phyloP scores from a whole-genome alignment of 2,329 filamentous ascomycete genomes.

The Cladosporium sp. region DNA sequence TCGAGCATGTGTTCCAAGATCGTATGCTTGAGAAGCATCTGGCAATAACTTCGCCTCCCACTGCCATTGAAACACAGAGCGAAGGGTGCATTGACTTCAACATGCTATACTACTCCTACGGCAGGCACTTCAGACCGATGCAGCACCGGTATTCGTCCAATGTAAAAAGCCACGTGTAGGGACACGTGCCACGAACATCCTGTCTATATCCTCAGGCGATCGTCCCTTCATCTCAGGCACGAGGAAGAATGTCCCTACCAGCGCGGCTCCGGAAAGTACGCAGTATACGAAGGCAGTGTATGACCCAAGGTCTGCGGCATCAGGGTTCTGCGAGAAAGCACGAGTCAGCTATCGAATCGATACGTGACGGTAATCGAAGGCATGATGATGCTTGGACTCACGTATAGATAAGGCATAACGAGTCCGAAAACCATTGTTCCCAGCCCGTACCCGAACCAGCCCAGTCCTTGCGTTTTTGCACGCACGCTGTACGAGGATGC shows the following conservation, averaged over 20 bases:
- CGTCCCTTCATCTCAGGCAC: slow-evolving; percentile 54
- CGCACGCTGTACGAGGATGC: slow-evolving; percentile 43
- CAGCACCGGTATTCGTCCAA: background rate
- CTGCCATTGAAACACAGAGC: too few relatives aligned
- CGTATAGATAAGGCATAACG: slow-evolving; percentile 49
- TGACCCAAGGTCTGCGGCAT: slow-evolving; percentile 37
- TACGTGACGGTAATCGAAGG: background rate
- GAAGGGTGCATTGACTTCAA: too few relatives aligned
- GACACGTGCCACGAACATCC: slow-evolving; percentile 27
- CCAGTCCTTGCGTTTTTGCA: slow-evolving; percentile 42
- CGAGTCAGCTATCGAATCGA: background rate
- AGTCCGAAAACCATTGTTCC: slow-evolving; percentile 29
- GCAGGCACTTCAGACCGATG: background rate
- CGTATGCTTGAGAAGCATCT: too few relatives aligned
- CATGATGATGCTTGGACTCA: background rate
- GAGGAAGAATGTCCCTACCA: slow-evolving; percentile 39
- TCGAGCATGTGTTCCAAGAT: too few relatives aligned
- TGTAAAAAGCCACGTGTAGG: background rate
- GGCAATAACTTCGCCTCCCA: too few relatives aligned
- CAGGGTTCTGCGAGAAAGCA: slow-evolving; percentile 32
- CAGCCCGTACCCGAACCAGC: slow-evolving; percentile 40
- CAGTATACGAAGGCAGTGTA: slow-evolving; percentile 42
- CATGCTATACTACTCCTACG: too few relatives aligned
- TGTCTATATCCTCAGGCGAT: slow-evolving; percentile 47
- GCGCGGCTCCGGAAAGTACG: slow-evolving; percentile 32